Percentiles rank a stretch among this genome's conserved stretches.
Conservation (phyloP, 2,329 filamentous ascomycete species). For the Colletotrichum spaethianum region DNA sequence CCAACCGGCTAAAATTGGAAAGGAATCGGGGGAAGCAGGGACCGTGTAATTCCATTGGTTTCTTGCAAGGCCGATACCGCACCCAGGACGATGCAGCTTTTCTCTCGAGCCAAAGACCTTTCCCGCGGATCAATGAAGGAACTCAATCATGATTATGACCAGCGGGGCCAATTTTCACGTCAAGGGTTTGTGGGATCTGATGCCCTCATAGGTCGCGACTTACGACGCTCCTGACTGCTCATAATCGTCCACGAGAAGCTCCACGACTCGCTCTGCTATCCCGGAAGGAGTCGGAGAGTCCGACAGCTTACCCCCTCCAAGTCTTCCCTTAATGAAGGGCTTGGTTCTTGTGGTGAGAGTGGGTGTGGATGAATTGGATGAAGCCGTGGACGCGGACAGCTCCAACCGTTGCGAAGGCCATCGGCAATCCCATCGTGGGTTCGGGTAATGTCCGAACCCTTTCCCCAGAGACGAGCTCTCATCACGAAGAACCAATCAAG, state of each 20-base stretch:
- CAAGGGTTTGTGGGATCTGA: not conserved
- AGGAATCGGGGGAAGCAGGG: not conserved
- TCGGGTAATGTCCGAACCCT: slow-evolving; percentile 37
- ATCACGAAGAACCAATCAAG: slow-evolving; percentile 14
- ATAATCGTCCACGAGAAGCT: slow-evolving; percentile 18
- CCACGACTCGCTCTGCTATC: not conserved
- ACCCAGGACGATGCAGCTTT: not conserved
- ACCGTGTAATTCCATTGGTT: slow-evolving; percentile 18
- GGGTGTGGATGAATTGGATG: slow-evolving; percentile 28
- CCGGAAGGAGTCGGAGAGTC: slow-evolving; percentile 31
- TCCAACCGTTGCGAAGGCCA: slow-evolving; percentile 23
- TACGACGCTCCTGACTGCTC: not conserved
- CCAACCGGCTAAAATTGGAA: not conserved
- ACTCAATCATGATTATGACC: not conserved
- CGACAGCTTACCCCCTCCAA: slow-evolving; percentile 15
- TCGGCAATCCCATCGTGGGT: slow-evolving; percentile 22
- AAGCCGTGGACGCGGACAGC: slow-evolving; percentile 33
- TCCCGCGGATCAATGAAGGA: not conserved
- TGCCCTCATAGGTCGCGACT: slow-evolving; percentile 5
- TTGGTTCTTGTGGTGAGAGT: slow-evolving; percentile 6
- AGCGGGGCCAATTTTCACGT: not conserved
- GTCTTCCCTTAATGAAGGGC: slow-evolving; percentile 23
- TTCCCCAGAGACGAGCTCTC: slow-evolving; percentile 23
- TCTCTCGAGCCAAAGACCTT: not conserved
- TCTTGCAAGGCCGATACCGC: slow-evolving; percentile 6